Evolutionary conservation across 257 asterid species (phyloP).

Genomic region (Primulina tabacum): DNA sequence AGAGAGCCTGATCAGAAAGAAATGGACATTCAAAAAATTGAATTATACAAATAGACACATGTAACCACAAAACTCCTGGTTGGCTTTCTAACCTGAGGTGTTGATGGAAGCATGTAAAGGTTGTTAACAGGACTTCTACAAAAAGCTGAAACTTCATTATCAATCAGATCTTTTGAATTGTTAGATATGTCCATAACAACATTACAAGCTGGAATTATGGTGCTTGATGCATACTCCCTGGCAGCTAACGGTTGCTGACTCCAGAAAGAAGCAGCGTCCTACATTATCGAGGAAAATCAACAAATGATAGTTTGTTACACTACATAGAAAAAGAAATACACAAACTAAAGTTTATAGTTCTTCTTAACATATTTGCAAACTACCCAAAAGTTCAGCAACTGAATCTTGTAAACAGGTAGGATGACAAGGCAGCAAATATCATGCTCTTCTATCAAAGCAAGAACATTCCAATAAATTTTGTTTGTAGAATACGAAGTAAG

Average conservation of each 20-base stretch:
- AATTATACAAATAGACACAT: conserved; percentile 8
- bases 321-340: conserved; percentile 7
- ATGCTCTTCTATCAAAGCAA: conserved; percentile 6
- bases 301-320: conserved; percentile 12
- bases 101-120: conserved; percentile 95
- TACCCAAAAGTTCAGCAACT: conserved; percentile 12
- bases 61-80: conserved; percentile 10
- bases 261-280: conserved; percentile 99
- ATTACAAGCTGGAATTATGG: conserved; percentile 85
- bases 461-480: not conserved
- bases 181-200: conserved; percentile 73
- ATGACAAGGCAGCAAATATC: conserved; percentile 18
- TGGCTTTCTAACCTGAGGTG: conserved; percentile 75
- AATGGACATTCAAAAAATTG: conserved; percentile 23
- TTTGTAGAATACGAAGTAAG: not conserved
- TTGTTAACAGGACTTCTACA: conserved; percentile 86
- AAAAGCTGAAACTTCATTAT: conserved; percentile 86
- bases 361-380: conserved; percentile 16
- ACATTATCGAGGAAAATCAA: conserved; percentile 22
- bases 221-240: conserved; percentile 88
- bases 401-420: conserved; percentile 8
- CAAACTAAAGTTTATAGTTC: conserved; percentile 3
- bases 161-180: conserved; percentile 79
- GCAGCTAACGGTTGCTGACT: conserved; percentile 92
- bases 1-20: conserved; percentile 59